phyloP scores from a whole-genome alignment of 179 eudicot species.

The Amaranthus tricolor region DNA sequence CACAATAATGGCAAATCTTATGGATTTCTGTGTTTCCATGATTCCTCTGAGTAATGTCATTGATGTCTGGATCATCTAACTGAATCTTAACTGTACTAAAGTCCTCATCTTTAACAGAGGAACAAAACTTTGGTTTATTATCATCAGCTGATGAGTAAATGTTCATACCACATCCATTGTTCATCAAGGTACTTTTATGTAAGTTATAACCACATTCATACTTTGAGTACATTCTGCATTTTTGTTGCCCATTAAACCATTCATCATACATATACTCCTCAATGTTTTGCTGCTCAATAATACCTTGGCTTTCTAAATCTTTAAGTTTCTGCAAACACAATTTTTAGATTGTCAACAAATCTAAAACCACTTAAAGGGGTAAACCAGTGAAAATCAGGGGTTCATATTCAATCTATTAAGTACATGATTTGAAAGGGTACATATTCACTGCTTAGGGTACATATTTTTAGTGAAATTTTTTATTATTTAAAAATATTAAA shows the following conservation, averaged over 20 bases:
- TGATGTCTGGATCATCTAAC: slow-evolving; percentile 40
- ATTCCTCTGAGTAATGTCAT: slow-evolving; percentile 24
- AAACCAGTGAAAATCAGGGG: too few species aligned
- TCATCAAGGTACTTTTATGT: slow-evolving; percentile 12
- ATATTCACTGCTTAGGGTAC: too few species aligned
- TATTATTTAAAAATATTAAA: too few species aligned
- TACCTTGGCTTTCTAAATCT: slow-evolving; percentile 41
- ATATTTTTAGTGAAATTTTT: too few species aligned
- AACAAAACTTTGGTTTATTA: too few species aligned
- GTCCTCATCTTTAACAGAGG: slow-evolving; percentile 34
- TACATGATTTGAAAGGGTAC: too few species aligned
- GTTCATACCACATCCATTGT: slow-evolving; percentile 9
- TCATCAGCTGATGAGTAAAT: too few species aligned
- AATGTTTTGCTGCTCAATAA: slow-evolving; percentile 24
- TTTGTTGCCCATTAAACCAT: slow-evolving; percentile 28
- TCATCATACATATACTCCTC: slow-evolving; percentile 24
- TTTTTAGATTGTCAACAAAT: background rate
- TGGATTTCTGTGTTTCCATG: slow-evolving; percentile 6
- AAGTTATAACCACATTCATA: background rate
- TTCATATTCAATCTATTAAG: too few species aligned
- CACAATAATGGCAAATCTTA: slow-evolving; percentile 8
- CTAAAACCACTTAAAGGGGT: too few species aligned
- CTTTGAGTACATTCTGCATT: slow-evolving; percentile 1
- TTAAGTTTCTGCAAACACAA: slow-evolving; percentile 49
- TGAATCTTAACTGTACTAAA: slow-evolving; percentile 39